Evolutionary conservation across 306 rosid species (phyloP).

Genomic region (Crataegus laevigata): DNA sequence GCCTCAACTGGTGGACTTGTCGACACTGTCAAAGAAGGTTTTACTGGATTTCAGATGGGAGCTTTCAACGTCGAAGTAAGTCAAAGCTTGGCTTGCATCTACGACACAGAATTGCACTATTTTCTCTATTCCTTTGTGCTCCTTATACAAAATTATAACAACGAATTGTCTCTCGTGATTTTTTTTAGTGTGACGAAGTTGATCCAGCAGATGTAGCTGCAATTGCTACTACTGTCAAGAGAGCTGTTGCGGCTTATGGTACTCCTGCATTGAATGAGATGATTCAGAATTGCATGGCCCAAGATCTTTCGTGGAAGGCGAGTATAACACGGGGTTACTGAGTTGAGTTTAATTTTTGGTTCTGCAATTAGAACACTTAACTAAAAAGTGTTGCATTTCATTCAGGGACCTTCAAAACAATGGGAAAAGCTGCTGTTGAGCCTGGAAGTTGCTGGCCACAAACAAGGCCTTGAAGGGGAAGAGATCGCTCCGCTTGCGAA

Average conservation of each 20-base stretch:
- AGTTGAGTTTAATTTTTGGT: neutral
- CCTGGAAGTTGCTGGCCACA: constrained; percentile 55
- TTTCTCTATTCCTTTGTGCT: neutral
- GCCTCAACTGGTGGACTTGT: constrained; percentile 53
- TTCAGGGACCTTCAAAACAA: constrained; percentile 69
- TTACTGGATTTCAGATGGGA: constrained; percentile 43
- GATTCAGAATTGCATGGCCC: constrained; percentile 44
- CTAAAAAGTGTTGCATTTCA: neutral
- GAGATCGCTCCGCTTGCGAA: constrained; percentile 77
- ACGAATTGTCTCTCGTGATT: neutral
- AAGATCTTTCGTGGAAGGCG: constrained; percentile 51
- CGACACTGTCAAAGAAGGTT: constrained; percentile 45
- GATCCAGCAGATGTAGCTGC: constrained; percentile 37
- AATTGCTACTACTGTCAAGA: constrained; percentile 20
- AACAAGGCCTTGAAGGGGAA: constrained; percentile 63
- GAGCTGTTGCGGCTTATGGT: constrained; percentile 26
- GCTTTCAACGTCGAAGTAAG: constrained; percentile 32
- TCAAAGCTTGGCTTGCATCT: neutral
- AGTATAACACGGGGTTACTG: neutral
- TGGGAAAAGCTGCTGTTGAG: constrained; percentile 72
- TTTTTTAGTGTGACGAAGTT: constrained; percentile 31
- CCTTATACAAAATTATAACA: neutral
- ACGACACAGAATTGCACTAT: neutral
- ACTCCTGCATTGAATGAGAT: constrained; percentile 29
- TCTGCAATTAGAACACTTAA: neutral